A percentile compares a stretch with the other conserved stretches of the same genome.
phyloP scores from a whole-genome alignment of 257 asterid genomes.

The Pogostemon cablin region DNA sequence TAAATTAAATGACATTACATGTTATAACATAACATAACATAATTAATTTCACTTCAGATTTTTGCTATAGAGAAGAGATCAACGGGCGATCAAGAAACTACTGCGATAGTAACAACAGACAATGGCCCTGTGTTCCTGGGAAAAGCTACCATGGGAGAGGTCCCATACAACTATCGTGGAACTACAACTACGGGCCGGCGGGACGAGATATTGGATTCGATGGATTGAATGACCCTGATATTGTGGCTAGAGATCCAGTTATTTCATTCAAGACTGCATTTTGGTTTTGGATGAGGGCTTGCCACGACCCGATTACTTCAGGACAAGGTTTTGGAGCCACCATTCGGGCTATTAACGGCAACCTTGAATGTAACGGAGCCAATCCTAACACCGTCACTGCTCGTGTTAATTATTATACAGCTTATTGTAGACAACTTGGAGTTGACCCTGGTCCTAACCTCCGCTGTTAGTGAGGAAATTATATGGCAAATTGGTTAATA shows the following conservation, averaged over 20 bases:
- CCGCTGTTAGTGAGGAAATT: background rate
- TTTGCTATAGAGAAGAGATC: slow-evolving; percentile 30
- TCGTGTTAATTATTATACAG: slow-evolving; percentile 20
- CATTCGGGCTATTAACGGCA: slow-evolving; percentile 30
- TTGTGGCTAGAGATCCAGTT: slow-evolving; percentile 37
- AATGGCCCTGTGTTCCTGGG: slow-evolving; percentile 42
- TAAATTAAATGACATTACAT: too few relatives aligned
- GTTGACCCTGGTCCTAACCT: slow-evolving; percentile 29
- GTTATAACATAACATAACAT: too few relatives aligned
- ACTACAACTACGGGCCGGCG: slow-evolving; percentile 57
- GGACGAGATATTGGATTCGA: slow-evolving; percentile 48
- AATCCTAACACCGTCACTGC: background rate
- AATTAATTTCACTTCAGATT: slow-evolving; percentile 1
- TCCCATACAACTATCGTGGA: slow-evolving; percentile 54
- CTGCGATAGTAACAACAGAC: slow-evolving; percentile 36
- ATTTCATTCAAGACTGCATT: slow-evolving; percentile 42
- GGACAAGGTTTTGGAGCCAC: slow-evolving; percentile 32
- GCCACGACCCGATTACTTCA: background rate
- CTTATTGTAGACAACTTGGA: slow-evolving; percentile 24
- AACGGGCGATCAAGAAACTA: slow-evolving; percentile 34
- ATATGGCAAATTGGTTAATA: background rate
- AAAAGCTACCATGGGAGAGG: slow-evolving; percentile 52
- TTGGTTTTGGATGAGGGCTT: slow-evolving; percentile 30
- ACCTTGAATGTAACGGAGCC: slow-evolving; percentile 20
- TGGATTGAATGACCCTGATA: slow-evolving; percentile 44